Evolutionary conservation across 1,139 yeast genomes (phyloP).

Genomic region (Scheffersomyces segobiensis): DNA sequence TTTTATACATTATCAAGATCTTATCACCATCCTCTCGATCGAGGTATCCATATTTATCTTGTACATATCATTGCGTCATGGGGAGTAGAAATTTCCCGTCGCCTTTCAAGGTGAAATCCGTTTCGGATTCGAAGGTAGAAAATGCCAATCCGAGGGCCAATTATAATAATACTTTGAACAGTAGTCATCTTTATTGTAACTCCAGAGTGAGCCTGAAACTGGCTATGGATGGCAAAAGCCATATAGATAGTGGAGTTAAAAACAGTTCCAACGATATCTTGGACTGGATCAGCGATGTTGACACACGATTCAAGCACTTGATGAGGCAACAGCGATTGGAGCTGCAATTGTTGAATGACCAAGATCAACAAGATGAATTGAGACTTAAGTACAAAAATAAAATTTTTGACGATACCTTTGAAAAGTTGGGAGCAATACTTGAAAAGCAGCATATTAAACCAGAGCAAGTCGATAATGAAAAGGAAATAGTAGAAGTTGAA

Average conservation of each 20-base stretch:
- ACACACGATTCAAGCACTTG: slow-evolving; percentile 40
- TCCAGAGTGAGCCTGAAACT: not conserved
- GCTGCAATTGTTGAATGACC: slow-evolving; percentile 30
- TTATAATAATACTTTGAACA: not conserved
- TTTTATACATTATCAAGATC: not conserved
- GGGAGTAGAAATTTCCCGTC: slow-evolving; percentile 15
- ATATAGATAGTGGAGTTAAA: not conserved
- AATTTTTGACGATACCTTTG: slow-evolving; percentile 43
- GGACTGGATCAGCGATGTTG: slow-evolving; percentile 53
- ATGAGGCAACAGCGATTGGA: slow-evolving; percentile 40
- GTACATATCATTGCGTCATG: not conserved
- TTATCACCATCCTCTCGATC: not conserved
- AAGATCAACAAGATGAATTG: slow-evolving; percentile 28
- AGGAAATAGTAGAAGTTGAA: not conserved
- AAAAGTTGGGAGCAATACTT: slow-evolving; percentile 32
- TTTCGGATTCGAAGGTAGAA: slow-evolving; percentile 1
- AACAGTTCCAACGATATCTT: slow-evolving; percentile 37
- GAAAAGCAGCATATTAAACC: slow-evolving; percentile 4
- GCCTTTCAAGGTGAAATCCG: slow-evolving; percentile 12
- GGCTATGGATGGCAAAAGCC: not conserved
- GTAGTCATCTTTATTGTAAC: not conserved
- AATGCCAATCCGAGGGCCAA: not conserved
- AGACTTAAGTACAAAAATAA: slow-evolving; percentile 25
- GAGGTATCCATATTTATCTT: not conserved
- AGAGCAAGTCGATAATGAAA: not conserved